Base-by-base conservation (phyloP, 1,284 basidiomycete genomes). In the Pulchroboletus neoregius region DNA sequence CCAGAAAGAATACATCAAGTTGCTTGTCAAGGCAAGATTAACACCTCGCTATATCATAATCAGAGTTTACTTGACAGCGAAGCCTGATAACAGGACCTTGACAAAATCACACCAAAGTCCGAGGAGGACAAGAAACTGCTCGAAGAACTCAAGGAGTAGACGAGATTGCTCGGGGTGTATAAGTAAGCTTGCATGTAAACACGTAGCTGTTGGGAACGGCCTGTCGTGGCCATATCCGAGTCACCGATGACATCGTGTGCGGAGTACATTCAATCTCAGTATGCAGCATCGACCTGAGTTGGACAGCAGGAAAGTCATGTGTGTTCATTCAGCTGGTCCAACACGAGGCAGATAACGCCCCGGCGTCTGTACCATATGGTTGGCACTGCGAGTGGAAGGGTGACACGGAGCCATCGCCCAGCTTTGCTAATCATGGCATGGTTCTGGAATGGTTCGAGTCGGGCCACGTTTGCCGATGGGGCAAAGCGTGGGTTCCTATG, bases 1-100 rank as follows among this genome's bases (percentile, higher is more conserved):
- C 12, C 69, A 76, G 68, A 63, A 68, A 42, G 73, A 78, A 60
- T 95, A 94, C 60, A 87, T 94, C 50, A 75, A 79, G 47, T 79
- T 80, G 55, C 75, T 95, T 54, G 57, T 84, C 54, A 71, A 75
- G 71, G 91, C 89, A 55, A 59, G 80, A 70, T 27, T 12, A 12
- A 20, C 9, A 20, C 27, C 32, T 26, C 22, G 30, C 28, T 16
- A 44, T 37, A 0, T n/a, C n/a, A n/a, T 45, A 31, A 32, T 39
- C 30, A 2, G 23, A 33, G 31, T 27, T 49, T 28, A 24, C 16
- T 5, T 49, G 35, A 43, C 23, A 5, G 0, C 43, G 16, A 22
- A 50, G 22, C 28, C 38, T 39, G 45, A 38, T 36, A 31, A 37
- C 47, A 57, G 57, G 41, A 52, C 42, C 45, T 88, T 58, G 76